Conservation (phyloP, 805 yeast species). For the Debaryomyces maramus region DNA sequence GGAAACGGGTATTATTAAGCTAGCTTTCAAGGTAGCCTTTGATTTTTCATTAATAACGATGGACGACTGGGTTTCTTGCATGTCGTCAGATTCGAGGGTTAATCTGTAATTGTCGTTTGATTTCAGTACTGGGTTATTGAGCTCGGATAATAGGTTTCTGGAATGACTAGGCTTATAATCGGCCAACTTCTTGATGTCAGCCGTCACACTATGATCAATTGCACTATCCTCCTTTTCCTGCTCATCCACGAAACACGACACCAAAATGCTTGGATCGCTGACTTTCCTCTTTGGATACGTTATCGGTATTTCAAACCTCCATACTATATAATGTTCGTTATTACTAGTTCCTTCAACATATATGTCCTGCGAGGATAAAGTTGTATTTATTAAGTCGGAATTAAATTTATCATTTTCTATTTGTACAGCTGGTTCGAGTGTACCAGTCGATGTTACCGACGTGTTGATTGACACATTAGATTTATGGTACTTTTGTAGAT, state of each 20-base stretch:
- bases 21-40: slow-evolving; percentile 8
- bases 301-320: slow-evolving; percentile 31
- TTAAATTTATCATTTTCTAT: slow-evolving; percentile 2
- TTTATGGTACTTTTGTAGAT: slow-evolving; percentile 4
- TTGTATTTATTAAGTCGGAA: slow-evolving; percentile 6
- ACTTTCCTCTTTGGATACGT: slow-evolving; percentile 32
- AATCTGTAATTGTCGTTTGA: not conserved
- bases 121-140: slow-evolving; percentile 12
- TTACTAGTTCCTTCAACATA: slow-evolving; percentile 11
- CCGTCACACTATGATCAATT: not conserved
- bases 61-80: slow-evolving; percentile 2
- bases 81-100: not conserved
- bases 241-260: slow-evolving; percentile 20
- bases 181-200: slow-evolving; percentile 10
- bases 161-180: slow-evolving; percentile 19
- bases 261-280: slow-evolving; percentile 22
- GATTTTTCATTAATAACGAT: not conserved
- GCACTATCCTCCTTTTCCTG: not conserved
- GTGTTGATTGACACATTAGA: slow-evolving; percentile 17
- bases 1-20: slow-evolving; percentile 26
- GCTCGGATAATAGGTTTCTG: slow-evolving; percentile 16
- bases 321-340: slow-evolving; percentile 16
- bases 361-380: slow-evolving; percentile 8
- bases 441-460: slow-evolving; percentile 19
- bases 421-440: slow-evolving; percentile 11